Base-by-base conservation (phyloP, 306 rosid genomes). In the Pyrus bretschneideri region DNA sequence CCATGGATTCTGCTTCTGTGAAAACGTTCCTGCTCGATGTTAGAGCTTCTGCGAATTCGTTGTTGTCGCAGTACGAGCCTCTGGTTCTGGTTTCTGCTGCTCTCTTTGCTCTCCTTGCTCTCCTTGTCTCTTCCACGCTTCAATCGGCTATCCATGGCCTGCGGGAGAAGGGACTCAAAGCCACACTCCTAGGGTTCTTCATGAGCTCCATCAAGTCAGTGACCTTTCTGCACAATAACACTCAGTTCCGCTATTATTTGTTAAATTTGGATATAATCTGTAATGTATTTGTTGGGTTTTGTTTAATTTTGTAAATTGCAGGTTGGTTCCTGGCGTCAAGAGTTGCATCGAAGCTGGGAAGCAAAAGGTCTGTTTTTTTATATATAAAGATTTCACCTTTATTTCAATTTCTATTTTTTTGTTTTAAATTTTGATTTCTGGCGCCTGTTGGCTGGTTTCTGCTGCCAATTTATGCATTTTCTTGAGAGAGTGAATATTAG, bases 321-420 rank as follows among this genome's bases (percentile, higher is more conserved):
- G 90, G 83, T 68, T 84, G 73, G 58, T 87, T 77, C 90, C 90
- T 12, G 88, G 84, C 17, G 88, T 87, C 80, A 71, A 82, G 80
- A 73, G 70, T 51, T 85, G 78, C 67, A 84, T 87, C 54, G 90
- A 84, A 25, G 79, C 85, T 10, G 85, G 82, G 77, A 87, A 87
- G 69, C 90, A 84, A 74, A 87, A 87, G 90, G 88, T 87, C 13
- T 1, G 78, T 25, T 21, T 44, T 46, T 38, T 18, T 33, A 11
- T 71, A 13, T 55, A 13, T 42, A 25, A 25, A 63, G 14, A 57
- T 55, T 68, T 68, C 29, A 29, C 71, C 6, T 31, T 35, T 21
- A 33, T 15, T 67, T 76, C 58, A 0, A 2, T 44, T 10, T 61
- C 23, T 3, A 6, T 9, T 38, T 55, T 19, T 40, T 40, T 21